Conservation (phyloP, 345 rosid genomes). For the Limnanthes douglasii region DNA sequence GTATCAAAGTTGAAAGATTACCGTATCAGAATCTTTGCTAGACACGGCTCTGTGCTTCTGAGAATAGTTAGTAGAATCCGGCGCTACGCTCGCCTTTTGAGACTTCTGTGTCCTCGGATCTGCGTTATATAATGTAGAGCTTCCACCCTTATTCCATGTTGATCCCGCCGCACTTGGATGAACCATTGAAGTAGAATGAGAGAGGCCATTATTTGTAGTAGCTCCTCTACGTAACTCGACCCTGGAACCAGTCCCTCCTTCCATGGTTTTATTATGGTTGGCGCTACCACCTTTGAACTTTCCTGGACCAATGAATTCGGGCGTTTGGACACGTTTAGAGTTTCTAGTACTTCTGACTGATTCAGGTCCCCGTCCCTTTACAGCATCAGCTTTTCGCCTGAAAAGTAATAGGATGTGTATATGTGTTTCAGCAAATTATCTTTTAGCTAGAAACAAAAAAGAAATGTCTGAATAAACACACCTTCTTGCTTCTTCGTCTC, state of each 20-base stretch:
- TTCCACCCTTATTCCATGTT: slow-evolving; percentile 17
- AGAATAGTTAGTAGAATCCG: slow-evolving; percentile 13
- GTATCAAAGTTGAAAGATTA: too few species aligned
- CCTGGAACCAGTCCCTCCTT: slow-evolving; percentile 33
- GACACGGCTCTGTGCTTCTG: slow-evolving; percentile 10
- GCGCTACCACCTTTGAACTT: slow-evolving; percentile 28
- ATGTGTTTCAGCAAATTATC: background rate
- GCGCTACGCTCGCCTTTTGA: slow-evolving; percentile 14
- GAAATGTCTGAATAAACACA: slow-evolving; percentile 8
- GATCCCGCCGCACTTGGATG: slow-evolving; percentile 31
- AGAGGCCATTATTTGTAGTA: slow-evolving; percentile 12
- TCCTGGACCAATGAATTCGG: slow-evolving; percentile 51
- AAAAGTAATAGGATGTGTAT: too few species aligned
- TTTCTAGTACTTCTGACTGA: slow-evolving; percentile 57
- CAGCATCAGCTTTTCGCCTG: slow-evolving; percentile 50
- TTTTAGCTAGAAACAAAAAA: background rate
- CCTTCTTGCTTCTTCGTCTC: slow-evolving; percentile 51
- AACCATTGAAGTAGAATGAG: slow-evolving; percentile 40
- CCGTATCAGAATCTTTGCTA: slow-evolving; percentile 25
- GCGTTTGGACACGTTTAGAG: slow-evolving; percentile 24
- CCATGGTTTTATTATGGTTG: slow-evolving; percentile 27
- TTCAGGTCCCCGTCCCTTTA: slow-evolving; percentile 55
- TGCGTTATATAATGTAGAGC: slow-evolving; percentile 8
- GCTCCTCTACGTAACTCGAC: slow-evolving; percentile 33
- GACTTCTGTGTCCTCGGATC: slow-evolving; percentile 19